Percentiles rank a stretch among this genome's conserved stretches.
These are phyloP conservation scores for Chalciporus piperatus DNA, from an alignment of 768 basidiomycete genomes.

Conservation along the genomic window DNA sequence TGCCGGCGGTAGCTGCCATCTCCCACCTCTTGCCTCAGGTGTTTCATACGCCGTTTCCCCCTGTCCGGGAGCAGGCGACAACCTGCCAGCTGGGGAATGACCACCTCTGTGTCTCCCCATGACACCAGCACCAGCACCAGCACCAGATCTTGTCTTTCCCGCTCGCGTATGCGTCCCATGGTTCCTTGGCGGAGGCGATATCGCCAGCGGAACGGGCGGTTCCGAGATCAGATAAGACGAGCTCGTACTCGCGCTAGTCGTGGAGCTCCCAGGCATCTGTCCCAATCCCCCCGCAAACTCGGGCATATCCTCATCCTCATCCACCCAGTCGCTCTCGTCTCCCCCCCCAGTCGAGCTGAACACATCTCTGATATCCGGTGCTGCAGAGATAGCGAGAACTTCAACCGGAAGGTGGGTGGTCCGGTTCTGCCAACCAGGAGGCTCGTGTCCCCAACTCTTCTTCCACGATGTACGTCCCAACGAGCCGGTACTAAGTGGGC, in stretches of 20 bases:
- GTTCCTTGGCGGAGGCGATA: conserved; percentile 50
- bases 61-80: conserved; percentile 53
- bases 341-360: conserved; percentile 59
- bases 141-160: conserved; percentile 27
- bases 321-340: conserved; percentile 87
- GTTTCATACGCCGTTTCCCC: conserved; percentile 46
- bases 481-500: conserved; percentile 46
- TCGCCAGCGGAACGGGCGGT: conserved; percentile 39
- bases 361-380: conserved; percentile 63
- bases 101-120: conserved; percentile 44
- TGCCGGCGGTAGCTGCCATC: conserved; percentile 67
- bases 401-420: conserved; percentile 68
- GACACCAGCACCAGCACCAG: conserved; percentile 22
- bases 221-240: conserved; percentile 31
- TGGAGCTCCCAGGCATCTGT: conserved; percentile 41
- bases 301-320: conserved; percentile 75
- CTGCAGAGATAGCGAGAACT: conserved; percentile 68
- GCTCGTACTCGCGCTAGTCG: conserved; percentile 24
- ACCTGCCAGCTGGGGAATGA: conserved; percentile 59
- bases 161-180: conserved; percentile 40
- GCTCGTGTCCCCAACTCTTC: conserved; percentile 85
- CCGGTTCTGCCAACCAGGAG: conserved; percentile 78
- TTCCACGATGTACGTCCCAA: conserved; percentile 80
- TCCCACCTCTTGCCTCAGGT: conserved; percentile 49
- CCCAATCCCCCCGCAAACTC: conserved; percentile 79